phyloP scores from a whole-genome alignment of 2,329 filamentous ascomycete genomes.

The Hymenoscyphus occultus region DNA sequence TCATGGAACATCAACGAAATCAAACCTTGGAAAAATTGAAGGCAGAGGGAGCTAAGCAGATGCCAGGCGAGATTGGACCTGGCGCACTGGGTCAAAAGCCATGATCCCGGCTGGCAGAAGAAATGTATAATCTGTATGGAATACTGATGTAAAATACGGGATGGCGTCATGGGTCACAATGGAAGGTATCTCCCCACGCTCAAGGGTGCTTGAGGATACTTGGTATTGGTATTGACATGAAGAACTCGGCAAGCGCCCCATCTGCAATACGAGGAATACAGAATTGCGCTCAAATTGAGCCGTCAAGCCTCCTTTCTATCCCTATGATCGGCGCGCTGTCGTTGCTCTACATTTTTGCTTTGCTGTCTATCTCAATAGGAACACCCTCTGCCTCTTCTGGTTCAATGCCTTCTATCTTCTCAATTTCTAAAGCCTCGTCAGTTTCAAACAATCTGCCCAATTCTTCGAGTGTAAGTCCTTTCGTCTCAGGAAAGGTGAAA shows the following conservation, averaged over 20 bases:
- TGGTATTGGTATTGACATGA: not conserved
- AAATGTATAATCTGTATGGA: slow-evolving; percentile 14
- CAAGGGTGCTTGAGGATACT: not conserved
- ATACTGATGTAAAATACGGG: slow-evolving; percentile 16
- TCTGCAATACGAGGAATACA: not conserved
- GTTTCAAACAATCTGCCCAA: slow-evolving; percentile 35
- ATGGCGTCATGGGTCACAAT: slow-evolving; percentile 18
- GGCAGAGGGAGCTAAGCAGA: slow-evolving; percentile 66
- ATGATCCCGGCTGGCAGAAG: not conserved
- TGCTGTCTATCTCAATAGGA: slow-evolving; percentile 12
- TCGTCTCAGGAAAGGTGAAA: slow-evolving; percentile 38
- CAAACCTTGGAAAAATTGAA: slow-evolving; percentile 73
- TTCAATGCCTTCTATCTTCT: slow-evolving; percentile 17
- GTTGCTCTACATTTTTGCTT: slow-evolving; percentile 9
- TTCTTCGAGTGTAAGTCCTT: slow-evolving; percentile 41
- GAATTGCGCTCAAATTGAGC: not conserved
- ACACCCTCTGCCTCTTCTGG: slow-evolving; percentile 11
- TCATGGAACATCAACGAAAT: slow-evolving; percentile 87
- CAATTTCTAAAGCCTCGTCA: not conserved
- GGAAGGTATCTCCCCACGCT: slow-evolving; percentile 11
- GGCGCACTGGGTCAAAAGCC: slow-evolving; percentile 17
- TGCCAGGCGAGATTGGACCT: slow-evolving; percentile 39
- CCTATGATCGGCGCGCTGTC: not conserved
- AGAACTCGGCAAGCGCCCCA: not conserved
- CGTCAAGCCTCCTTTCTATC: not conserved